These are phyloP conservation scores for Amanita inopinata DNA, from an alignment of 768 basidiomycete species.

Conservation along the genomic window DNA sequence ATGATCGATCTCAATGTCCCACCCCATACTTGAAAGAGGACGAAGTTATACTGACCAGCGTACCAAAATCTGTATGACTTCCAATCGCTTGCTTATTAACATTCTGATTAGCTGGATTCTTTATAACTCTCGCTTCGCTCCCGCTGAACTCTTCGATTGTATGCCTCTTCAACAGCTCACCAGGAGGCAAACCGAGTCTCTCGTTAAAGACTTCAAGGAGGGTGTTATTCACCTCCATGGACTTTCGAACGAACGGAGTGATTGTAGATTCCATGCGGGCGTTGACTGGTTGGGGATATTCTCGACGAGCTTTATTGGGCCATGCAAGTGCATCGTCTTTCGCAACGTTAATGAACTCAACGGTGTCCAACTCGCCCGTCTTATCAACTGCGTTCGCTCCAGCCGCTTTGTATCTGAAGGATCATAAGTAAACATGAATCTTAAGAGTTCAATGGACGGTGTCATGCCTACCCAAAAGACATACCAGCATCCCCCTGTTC, in stretches of 20 bases:
- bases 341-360: constrained; percentile 57
- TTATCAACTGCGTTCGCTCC: constrained; percentile 58
- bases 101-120: constrained; percentile 30
- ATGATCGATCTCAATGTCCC: constrained; percentile 23
- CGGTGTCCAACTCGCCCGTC: constrained; percentile 42
- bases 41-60: constrained; percentile 39
- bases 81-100: constrained; percentile 39
- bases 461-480: constrained; percentile 25
- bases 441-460: too few relatives aligned
- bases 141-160: constrained; percentile 36
- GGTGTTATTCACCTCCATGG: constrained; percentile 43
- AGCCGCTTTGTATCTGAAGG: constrained; percentile 44
- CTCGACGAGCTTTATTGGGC: constrained; percentile 40
- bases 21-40: constrained; percentile 11
- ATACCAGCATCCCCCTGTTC: constrained; percentile 44
- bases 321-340: constrained; percentile 62
- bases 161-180: constrained; percentile 36
- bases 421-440: constrained; percentile 12
- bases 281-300: constrained; percentile 46
- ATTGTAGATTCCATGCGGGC: constrained; percentile 40
- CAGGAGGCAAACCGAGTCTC: constrained; percentile 41
- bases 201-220: constrained; percentile 49
- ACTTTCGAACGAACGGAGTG: constrained; percentile 48
- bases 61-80: constrained; percentile 66
- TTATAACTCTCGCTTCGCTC: constrained; percentile 48